phyloP scores from a whole-genome alignment of 768 basidiomycete species.

The Suillus placidus region DNA sequence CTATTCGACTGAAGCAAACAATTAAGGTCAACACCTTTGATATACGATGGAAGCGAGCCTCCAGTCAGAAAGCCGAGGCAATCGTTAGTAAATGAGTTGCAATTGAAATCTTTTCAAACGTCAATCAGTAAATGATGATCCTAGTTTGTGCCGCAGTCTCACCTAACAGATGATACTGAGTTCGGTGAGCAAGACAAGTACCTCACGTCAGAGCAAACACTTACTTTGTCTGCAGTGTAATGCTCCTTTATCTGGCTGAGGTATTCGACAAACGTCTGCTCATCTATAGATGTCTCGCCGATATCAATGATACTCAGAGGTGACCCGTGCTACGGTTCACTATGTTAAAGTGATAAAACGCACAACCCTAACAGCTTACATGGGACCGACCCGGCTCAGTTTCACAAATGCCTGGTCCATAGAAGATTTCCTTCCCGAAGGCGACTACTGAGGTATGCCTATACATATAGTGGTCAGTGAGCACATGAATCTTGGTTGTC shows the following conservation, averaged over 20 bases:
- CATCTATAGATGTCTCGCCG: constrained; percentile 80
- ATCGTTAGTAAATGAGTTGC: constrained; percentile 93
- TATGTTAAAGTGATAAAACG: not conserved
- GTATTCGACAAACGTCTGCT: constrained; percentile 87
- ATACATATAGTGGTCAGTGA: constrained; percentile 13
- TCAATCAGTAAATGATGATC: not conserved
- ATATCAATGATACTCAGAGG: constrained; percentile 74
- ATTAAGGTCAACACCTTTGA: constrained; percentile 57
- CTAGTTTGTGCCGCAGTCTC: constrained; percentile 11
- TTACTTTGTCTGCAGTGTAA: constrained; percentile 89
- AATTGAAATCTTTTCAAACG: constrained; percentile 76
- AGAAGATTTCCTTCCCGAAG: constrained; percentile 85
- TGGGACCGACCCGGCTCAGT: constrained; percentile 81
- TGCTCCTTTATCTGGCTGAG: constrained; percentile 70
- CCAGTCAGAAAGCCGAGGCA: constrained; percentile 87
- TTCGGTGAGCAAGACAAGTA: constrained; percentile 3
- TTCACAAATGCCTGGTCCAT: constrained; percentile 81
- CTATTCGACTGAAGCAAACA: not conserved
- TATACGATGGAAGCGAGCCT: constrained; percentile 75
- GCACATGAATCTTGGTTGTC: constrained; percentile 13
- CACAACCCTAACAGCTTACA: constrained; percentile 47
- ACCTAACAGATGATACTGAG: constrained; percentile 87
- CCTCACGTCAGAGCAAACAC: constrained; percentile 22
- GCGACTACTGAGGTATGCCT: constrained; percentile 95
- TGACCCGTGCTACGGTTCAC: constrained; percentile 61